Conservation (phyloP, 176 grass and related monocot species). For the Saccharum spontaneum region DNA sequence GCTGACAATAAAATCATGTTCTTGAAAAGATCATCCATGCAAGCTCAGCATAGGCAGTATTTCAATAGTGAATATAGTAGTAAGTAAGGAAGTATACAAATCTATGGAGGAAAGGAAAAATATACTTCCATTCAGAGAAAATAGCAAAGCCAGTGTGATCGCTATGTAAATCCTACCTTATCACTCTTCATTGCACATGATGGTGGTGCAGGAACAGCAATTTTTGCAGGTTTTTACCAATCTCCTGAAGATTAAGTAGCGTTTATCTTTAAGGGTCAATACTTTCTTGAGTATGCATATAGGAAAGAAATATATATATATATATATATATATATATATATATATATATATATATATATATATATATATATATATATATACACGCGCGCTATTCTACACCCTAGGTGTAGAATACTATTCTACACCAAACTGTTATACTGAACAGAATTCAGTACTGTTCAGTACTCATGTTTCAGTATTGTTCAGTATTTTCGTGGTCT, state of each 20-base stretch:
- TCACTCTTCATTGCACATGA: conserved; percentile 64
- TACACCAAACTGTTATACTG: no score
- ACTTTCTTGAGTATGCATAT: not conserved
- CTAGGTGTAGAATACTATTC: no score
- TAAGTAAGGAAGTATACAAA: not conserved
- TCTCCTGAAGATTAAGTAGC: conserved; percentile 29
- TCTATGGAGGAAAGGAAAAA: not conserved
- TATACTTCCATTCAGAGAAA: not conserved
- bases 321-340: no score
- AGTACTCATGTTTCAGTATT: no score
- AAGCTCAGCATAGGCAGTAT: not conserved
- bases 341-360: no score
- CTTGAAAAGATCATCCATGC: not conserved
- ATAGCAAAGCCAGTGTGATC: not conserved
- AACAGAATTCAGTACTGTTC: no score
- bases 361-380: no score
- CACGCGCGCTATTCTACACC: no score
- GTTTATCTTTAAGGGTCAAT: not conserved
- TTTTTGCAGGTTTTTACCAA: conserved; percentile 51
- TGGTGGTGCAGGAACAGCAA: conserved; percentile 67
- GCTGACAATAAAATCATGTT: not conserved
- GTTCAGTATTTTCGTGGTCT: no score
- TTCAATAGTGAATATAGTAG: not conserved
- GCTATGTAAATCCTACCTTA: conserved; percentile 54
- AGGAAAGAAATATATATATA: not conserved